Base-by-base conservation (phyloP, 495 filamentous ascomycete species). In the Podospora pseudoanserina region DNA sequence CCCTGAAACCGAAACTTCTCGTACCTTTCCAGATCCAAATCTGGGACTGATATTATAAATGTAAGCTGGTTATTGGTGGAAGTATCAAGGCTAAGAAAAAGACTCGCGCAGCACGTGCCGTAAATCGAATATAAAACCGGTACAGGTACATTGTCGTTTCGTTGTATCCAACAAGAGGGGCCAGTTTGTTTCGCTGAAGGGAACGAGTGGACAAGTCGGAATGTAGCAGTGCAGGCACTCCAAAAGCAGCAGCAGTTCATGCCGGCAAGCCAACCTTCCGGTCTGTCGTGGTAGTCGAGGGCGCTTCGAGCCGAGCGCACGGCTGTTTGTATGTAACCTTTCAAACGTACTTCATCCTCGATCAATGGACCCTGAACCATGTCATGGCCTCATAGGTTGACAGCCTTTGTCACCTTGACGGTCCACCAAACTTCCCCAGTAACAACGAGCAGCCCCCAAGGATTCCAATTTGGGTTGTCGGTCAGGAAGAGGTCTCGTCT, bases 251-350 rank as follows among this genome's bases (percentile, higher is more conserved):
- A 32, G 30, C 23, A 30, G 49, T 64, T 65, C 61, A 65, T 65
- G 68, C 64, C 65, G 56, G 61, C 23, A 57, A 67, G 65, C 5
- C 1, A 54, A 28, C 13, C 7, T 70, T 61, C 69, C 65, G 65
- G 69, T 56, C 32, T 67, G 60, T 49, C 15, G 39, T 49, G 39
- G 39, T 49, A 49, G 15, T 49, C 13, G 39, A 61, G 16, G 55
- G 26, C 16, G 9, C n/a, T 13, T 53, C n/a, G 56, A 58, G 23
- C 63, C 19, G 63, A 28, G 63, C 57, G 67, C 57, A 62, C 23
- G 30, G 32, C 4, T 20, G 18, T 49, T 56, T 49, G n/a, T 32
- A 49, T 34, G 34, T 44, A 30, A 26, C 55, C 55, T 58, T 58
- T 19, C 55, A 20, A 56, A 7, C n/a, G 55, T 26, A 20, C 55